Conservation (phyloP, 306 rosid genomes). For the Cucurbita maxima region DNA sequence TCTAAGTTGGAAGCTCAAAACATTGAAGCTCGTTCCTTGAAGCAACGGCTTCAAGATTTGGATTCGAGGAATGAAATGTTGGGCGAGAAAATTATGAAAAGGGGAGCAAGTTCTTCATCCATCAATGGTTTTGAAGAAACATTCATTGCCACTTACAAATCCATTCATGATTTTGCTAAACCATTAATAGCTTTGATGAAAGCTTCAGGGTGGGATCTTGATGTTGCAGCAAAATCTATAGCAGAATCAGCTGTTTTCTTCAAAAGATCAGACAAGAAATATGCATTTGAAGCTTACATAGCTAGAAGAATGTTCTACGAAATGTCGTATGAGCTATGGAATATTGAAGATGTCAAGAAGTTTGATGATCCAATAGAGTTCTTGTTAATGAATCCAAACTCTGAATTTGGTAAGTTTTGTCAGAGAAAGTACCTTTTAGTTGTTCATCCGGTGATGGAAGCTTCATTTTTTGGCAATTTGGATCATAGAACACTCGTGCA, state of each 20-base stretch:
- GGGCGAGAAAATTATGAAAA: slow-evolving; percentile 28
- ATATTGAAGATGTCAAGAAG: slow-evolving; percentile 35
- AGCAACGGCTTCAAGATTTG: slow-evolving; percentile 23
- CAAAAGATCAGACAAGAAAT: slow-evolving; percentile 64
- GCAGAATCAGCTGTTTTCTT: slow-evolving; percentile 36
- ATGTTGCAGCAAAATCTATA: slow-evolving; percentile 38
- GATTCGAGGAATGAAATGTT: slow-evolving; percentile 23
- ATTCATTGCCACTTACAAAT: slow-evolving; percentile 36
- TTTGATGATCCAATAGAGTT: slow-evolving; percentile 49
- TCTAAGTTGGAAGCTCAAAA: slow-evolving; percentile 29
- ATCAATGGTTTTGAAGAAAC: slow-evolving; percentile 29
- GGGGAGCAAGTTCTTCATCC: slow-evolving; percentile 17
- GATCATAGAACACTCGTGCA: slow-evolving; percentile 42
- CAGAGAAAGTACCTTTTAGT: slow-evolving; percentile 35
- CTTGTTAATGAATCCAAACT: slow-evolving; percentile 42
- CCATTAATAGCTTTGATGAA: slow-evolving; percentile 64
- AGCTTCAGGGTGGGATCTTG: slow-evolving; percentile 80
- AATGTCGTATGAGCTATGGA: slow-evolving; percentile 9
- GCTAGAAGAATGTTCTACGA: slow-evolving; percentile 48
- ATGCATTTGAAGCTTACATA: slow-evolving; percentile 76
- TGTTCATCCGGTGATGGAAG: slow-evolving; percentile 61
- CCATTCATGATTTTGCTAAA: slow-evolving; percentile 73
- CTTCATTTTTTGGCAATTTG: slow-evolving; percentile 54
- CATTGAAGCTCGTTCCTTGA: slow-evolving; percentile 28
- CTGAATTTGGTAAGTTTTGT: slow-evolving; percentile 60